Evolutionary conservation across 805 yeast species (phyloP).

Genomic region (Monosporozyma unispora): DNA sequence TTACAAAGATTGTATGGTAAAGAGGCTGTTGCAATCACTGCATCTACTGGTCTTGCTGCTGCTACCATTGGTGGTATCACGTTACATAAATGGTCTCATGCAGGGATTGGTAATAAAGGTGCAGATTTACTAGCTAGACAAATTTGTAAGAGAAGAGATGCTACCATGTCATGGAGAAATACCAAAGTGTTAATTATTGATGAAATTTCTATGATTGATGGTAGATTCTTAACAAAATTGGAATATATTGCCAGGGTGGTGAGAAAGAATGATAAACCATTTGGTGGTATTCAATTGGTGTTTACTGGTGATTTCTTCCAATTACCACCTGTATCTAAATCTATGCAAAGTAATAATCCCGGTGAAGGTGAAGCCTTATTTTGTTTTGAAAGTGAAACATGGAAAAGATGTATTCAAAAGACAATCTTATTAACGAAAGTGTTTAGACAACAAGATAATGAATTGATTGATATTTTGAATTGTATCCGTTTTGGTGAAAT

Average conservation of each 20-base stretch:
- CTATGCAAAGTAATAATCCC: constrained; percentile 15
- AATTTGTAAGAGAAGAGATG: constrained; percentile 14
- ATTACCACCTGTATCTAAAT: constrained; percentile 74
- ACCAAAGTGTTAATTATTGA: constrained; percentile 73
- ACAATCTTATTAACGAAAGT: constrained; percentile 70
- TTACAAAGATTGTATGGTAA: constrained; percentile 37
- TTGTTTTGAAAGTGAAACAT: constrained; percentile 66
- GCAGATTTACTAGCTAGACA: constrained; percentile 33
- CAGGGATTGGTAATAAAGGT: constrained; percentile 64
- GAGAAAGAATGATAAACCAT: constrained; percentile 47
- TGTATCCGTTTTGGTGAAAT: constrained; percentile 68
- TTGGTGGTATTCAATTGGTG: constrained; percentile 89
- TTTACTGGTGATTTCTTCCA: constrained; percentile 95
- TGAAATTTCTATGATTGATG: constrained; percentile 93
- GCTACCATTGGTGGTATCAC: constrained; percentile 89
- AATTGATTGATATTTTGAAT: constrained; percentile 70
- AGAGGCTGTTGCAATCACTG: constrained; percentile 71
- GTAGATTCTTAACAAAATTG: constrained; percentile 62
- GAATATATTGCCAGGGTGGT: constrained; percentile 57
- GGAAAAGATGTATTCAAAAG: constrained; percentile 55
- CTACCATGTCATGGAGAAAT: constrained; percentile 43
- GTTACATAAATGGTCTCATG: constrained; percentile 74
- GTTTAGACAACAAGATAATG: constrained; percentile 74
- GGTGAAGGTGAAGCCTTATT: constrained; percentile 28
- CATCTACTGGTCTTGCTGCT: constrained; percentile 95